Percentiles rank a stretch among this genome's conserved stretches.
phyloP scores from a whole-genome alignment of 2,329 filamentous ascomycete genomes.

The Leptographium galeiforme region DNA sequence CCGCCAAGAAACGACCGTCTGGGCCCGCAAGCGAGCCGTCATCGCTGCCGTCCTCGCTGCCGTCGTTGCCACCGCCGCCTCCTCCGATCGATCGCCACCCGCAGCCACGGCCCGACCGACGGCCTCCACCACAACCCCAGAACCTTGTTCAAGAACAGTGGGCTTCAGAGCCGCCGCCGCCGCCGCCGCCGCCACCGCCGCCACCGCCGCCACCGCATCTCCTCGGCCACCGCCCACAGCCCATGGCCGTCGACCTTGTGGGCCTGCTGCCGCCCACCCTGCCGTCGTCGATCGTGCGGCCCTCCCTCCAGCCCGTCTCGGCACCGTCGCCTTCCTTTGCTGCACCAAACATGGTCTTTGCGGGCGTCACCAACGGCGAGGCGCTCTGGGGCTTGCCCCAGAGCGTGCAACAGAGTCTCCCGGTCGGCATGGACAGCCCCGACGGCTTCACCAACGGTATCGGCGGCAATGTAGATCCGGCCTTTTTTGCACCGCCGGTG shows the following conservation, averaged over 20 bases:
- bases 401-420: constrained; percentile 21
- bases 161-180: too few species aligned
- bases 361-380: constrained; percentile 34
- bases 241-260: not conserved
- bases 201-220: too few species aligned
- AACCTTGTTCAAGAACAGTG: too few species aligned
- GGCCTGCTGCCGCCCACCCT: not conserved
- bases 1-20: too few species aligned
- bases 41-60: too few species aligned
- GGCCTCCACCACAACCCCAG: too few species aligned
- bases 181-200: too few species aligned
- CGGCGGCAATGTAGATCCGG: not conserved
- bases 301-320: not conserved
- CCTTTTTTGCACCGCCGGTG: not conserved
- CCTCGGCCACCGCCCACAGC: not conserved
- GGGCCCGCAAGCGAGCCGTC: too few species aligned
- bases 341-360: constrained; percentile 24
- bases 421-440: constrained; percentile 22
- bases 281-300: not conserved
- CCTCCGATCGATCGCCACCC: too few species aligned
- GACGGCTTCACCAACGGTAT: constrained; percentile 15
- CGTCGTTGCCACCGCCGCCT: too few species aligned
- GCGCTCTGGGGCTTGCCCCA: constrained; percentile 28
- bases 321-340: constrained; percentile 5
- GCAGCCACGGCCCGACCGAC: too few species aligned